phyloP scores from a whole-genome alignment of 345 rosid species.

The Isatis tinctoria region DNA sequence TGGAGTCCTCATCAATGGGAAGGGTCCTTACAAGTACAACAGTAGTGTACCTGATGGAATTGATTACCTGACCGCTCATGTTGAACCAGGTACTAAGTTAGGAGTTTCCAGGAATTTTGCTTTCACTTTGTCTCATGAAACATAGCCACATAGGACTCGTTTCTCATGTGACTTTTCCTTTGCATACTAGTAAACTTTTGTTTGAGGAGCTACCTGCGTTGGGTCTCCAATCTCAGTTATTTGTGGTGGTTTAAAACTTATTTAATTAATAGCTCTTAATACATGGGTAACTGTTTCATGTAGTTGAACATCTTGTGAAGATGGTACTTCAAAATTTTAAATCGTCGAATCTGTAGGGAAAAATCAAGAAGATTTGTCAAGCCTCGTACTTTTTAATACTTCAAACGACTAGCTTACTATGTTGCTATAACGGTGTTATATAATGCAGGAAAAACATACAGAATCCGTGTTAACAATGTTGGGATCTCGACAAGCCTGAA shows the following conservation, averaged over 20 bases:
- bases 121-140: not conserved
- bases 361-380: not conserved
- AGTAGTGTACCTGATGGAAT: conserved; percentile 77
- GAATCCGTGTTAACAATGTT: conserved; percentile 82
- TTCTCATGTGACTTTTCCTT: not conserved
- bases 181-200: not conserved
- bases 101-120: not conserved
- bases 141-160: not conserved
- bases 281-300: not conserved
- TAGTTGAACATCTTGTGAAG: not conserved
- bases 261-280: not conserved
- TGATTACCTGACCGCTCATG: conserved; percentile 56
- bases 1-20: conserved; percentile 94
- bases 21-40: conserved; percentile 85
- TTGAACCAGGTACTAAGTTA: conserved; percentile 58
- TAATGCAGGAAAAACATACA: conserved; percentile 79
- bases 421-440: not conserved
- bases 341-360: not conserved
- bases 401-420: not conserved
- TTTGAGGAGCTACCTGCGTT: not conserved
- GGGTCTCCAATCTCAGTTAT: not conserved
- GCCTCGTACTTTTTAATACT: not conserved
- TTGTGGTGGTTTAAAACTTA: not conserved
- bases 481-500: conserved; percentile 90
- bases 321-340: not conserved